Conservation (phyloP, 257 asterid genomes). For the Nicotiana tomentosiformis region DNA sequence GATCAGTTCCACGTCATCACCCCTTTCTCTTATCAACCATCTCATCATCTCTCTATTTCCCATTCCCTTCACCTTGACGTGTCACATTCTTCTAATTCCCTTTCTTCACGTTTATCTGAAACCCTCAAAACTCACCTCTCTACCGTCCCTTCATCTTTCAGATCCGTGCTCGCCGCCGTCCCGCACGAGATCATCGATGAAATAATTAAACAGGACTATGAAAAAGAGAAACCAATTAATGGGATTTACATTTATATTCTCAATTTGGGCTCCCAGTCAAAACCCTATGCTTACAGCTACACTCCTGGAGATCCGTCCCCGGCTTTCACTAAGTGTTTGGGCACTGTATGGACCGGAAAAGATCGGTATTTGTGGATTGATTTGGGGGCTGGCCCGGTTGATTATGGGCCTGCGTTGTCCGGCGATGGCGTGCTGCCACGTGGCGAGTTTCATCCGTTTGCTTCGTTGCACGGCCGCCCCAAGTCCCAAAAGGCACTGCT, state of each 20-base stretch:
- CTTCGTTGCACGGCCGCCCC: slow-evolving; percentile 75
- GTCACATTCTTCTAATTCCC: slow-evolving; percentile 37
- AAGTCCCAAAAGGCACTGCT: slow-evolving; percentile 79
- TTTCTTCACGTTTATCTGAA: slow-evolving; percentile 39
- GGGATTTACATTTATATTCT: slow-evolving; percentile 70
- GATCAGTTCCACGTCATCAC: slow-evolving; percentile 87
- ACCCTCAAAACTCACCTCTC: slow-evolving; percentile 48
- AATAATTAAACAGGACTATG: slow-evolving; percentile 51
- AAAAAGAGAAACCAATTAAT: slow-evolving; percentile 45
- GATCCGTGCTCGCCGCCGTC: slow-evolving; percentile 55
- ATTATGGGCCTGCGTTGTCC: slow-evolving; percentile 83
- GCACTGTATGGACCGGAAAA: slow-evolving; percentile 82
- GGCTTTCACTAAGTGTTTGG: slow-evolving; percentile 70
- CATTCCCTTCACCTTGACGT: slow-evolving; percentile 74
- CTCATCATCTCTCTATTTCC: slow-evolving; percentile 64
- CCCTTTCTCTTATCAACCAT: slow-evolving; percentile 37
- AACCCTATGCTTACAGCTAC: slow-evolving; percentile 67
- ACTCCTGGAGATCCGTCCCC: slow-evolving; percentile 74
- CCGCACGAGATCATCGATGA: slow-evolving; percentile 49
- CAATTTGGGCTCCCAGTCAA: slow-evolving; percentile 51
- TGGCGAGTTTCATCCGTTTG: slow-evolving; percentile 95
- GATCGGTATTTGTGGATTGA: slow-evolving; percentile 93
- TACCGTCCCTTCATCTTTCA: slow-evolving; percentile 39
- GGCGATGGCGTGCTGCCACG: slow-evolving; percentile 91
- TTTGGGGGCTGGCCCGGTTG: slow-evolving; percentile 96